These are phyloP conservation scores for Cadophora sp. DNA, from an alignment of 2,329 filamentous ascomycete genomes.

Conservation along the genomic window DNA sequence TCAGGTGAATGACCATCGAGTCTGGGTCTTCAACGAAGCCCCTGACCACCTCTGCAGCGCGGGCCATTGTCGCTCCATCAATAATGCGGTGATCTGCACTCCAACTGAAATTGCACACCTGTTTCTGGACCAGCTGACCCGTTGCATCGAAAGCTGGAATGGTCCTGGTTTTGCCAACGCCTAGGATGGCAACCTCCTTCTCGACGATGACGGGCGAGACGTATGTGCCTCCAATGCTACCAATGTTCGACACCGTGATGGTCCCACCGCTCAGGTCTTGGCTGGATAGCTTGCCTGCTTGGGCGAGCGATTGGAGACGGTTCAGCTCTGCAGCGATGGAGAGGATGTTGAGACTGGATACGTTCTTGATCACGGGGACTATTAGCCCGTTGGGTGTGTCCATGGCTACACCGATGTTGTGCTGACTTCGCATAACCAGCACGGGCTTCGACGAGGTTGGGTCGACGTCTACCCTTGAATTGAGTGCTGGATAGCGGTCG, in stretches of 20 bases:
- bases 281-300: constrained; percentile 74
- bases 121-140: constrained; percentile 69
- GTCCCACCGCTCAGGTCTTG: constrained; percentile 85
- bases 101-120: constrained; percentile 93
- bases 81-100: constrained; percentile 93
- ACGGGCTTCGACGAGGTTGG: constrained; percentile 66
- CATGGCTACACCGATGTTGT: constrained; percentile 97
- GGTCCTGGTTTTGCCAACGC: constrained; percentile 79
- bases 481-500: constrained; percentile 82
- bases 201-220: constrained; percentile 91
- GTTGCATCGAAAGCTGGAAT: constrained; percentile 77
- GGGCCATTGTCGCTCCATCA: constrained; percentile 92
- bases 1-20: constrained; percentile 82
- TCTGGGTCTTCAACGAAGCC: constrained; percentile 84
- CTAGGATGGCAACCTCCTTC: constrained; percentile 89
- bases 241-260: constrained; percentile 96
- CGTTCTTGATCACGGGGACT: constrained; percentile 90
- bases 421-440: constrained; percentile 79
- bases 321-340: constrained; percentile 79
- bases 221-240: constrained; percentile 91
- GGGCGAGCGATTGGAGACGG: constrained; percentile 75
- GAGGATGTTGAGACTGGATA: constrained; percentile 76
- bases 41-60: constrained; percentile 83
- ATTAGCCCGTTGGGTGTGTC: constrained; percentile 88
- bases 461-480: constrained; percentile 77